Evolutionary conservation across 495 filamentous ascomycete species (phyloP), one percentile per base, ranked within the genome.

Genomic region (Penicillium simplicissimum): DNA sequence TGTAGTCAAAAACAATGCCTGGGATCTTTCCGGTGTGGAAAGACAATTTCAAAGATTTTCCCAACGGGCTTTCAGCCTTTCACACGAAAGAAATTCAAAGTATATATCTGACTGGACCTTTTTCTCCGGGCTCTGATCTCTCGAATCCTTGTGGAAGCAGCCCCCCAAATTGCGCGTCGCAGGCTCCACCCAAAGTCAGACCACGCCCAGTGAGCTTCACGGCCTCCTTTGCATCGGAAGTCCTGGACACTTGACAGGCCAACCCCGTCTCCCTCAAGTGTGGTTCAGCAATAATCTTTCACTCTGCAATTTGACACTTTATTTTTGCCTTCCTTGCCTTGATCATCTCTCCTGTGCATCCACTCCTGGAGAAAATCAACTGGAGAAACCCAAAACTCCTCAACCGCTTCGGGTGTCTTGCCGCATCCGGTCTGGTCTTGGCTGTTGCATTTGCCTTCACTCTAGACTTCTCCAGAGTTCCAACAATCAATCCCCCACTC

Each of bases 391-490:
- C 10, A 25, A 25, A 21, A 6, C 53, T 42, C 19, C 15, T 55
- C 34, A 21, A 28, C 53, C 37, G 51, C 34, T 53, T 36, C 58
- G 61, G 58, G 54, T 58, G 52, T 62, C 54, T 67, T 60, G 45
- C 65, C 65, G 65, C 28, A 59, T 64, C 37, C 65, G 65, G 65
- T 56, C 52, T 61, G 28, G 38, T 37, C 19, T 45, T 45, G 42
- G 17, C 42, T 23, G 23, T 45, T 45, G 42, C 42, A 17, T 45
- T 45, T 45, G 42, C 42, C 42, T 45, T 49, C 21, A 31, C 17
- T 4, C n/a, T n/a, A 25, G 23, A 25, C 23, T 25, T 25, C 15
- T 15, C 40, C n/a, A 42, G 2, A 1, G 8, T 19, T 14, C 40
- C 40, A 17, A 21, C 42, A 45, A 45, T 19, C 11, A 45, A 21